Evolutionary conservation across 306 rosid genomes (phyloP), one percentile per base, ranked within the genome.

Genomic region (Prosopis cineraria): DNA sequence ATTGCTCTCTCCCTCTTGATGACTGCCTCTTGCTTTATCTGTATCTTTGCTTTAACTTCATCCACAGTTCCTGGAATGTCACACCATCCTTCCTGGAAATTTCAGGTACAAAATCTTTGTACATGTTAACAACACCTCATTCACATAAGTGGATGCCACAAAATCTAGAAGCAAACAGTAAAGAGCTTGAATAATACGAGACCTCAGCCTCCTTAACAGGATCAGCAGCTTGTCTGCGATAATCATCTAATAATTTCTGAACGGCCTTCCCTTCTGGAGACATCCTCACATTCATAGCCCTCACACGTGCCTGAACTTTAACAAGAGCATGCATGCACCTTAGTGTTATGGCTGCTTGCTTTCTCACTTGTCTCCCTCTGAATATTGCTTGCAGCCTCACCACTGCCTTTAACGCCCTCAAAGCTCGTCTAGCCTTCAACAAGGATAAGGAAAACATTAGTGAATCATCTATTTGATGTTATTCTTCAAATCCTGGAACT

Each of bases 271-370:
- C 85, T 80, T 85, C 82, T 34, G 83, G 74, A 19, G 87, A 85
- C 41, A 58, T 48, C 14, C 74, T 78, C 47, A 58, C 93, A 77
- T 80, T 80, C 81, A 76, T 84, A 25, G 95, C 93, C 74, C 88
- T 84, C 22, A 86, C 87, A 40, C 85, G 83, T 22, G 94, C 84
- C 80, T 95, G 96, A 85, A 89, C 97, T 74, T 91, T 85, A 72
- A 92, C 97, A 20, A 95, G 97, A 56, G 98, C 98, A 78, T 94
- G 98, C 98, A 92, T 92, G 72, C 98, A 95, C 80, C 92, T 88
- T 45, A 95, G 83, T 22, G 98, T 92, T 50, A 95, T 88, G 10
- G 91, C 98, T 2, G 98, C 97, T 87, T 92, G 98, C 83, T 89
- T 92, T 60, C 98, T 85, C 45, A 92, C 98, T 78, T 68, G 87